Evolutionary conservation across 345 rosid genomes (phyloP).

Genomic region (Ceriops tagal): DNA sequence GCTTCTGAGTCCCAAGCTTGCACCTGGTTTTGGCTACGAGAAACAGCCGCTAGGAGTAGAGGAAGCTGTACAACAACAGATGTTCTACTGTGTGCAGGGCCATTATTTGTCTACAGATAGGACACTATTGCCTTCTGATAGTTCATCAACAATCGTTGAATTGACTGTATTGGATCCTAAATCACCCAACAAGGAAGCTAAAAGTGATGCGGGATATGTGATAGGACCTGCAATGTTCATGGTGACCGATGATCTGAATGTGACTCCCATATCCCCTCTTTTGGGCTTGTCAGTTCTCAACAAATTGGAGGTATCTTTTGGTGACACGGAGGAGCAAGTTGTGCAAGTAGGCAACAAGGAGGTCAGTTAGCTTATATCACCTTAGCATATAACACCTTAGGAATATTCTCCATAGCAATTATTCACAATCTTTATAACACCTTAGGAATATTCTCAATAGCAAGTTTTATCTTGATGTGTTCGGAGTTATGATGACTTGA

Average conservation of each 20-base stretch:
- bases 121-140: neutral
- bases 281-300: constrained; percentile 1
- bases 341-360: constrained; percentile 14
- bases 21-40: constrained; percentile 8
- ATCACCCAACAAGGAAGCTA: neutral
- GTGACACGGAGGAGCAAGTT: constrained; percentile 6
- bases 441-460: too few relatives aligned
- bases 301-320: constrained; percentile 15
- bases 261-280: constrained; percentile 10
- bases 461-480: too few relatives aligned
- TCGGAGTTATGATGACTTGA: too few relatives aligned
- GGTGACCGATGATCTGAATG: constrained; percentile 16
- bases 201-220: neutral
- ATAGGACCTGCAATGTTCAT: constrained; percentile 11
- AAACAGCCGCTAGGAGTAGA: constrained; percentile 10
- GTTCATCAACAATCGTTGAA: too few relatives aligned
- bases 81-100: neutral
- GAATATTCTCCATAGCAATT: too few relatives aligned
- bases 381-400: too few relatives aligned
- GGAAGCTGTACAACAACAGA: neutral
- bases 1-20: constrained; percentile 20
- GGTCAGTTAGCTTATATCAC: neutral
- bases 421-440: too few relatives aligned
- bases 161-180: constrained; percentile 17
- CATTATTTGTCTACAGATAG: neutral